A percentile compares a stretch with the other conserved stretches of the same genome.
Conservation (phyloP, 805 yeast genomes). For the Kazachstania africana region DNA sequence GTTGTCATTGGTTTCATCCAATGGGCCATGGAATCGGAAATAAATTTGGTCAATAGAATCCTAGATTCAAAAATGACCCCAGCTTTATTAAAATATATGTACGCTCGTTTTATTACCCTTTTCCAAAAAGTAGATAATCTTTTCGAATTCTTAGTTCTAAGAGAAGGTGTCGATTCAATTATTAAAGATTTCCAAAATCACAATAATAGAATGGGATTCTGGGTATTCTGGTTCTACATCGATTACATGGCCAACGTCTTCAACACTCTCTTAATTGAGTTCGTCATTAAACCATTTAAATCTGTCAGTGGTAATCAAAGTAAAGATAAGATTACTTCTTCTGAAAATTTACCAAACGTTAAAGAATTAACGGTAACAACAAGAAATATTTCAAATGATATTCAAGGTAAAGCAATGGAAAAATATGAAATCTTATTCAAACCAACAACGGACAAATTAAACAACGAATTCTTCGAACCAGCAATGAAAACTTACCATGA, state of each 20-base stretch:
- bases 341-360: constrained; percentile 15
- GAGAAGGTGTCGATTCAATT: constrained; percentile 23
- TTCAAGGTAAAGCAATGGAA: constrained; percentile 15
- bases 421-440: constrained; percentile 21
- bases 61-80: neutral
- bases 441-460: no score
- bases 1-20: neutral
- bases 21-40: neutral
- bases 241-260: constrained; percentile 24
- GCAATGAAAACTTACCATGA: constrained; percentile 12
- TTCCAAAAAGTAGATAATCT: constrained; percentile 13
- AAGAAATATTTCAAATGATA: constrained; percentile 14
- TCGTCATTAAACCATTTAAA: constrained; percentile 22
- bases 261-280: constrained; percentile 18
- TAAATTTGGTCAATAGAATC: neutral
- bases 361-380: constrained; percentile 21
- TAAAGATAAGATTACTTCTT: constrained; percentile 1
- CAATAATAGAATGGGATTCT: constrained; percentile 14
- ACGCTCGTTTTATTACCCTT: neutral
- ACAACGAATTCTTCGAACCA: no score
- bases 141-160: constrained; percentile 17
- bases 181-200: constrained; percentile 10
- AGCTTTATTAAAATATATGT: no score
- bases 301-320: constrained; percentile 1
- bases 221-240: constrained; percentile 20